Percentiles rank a stretch among this genome's conserved stretches.
Conservation (phyloP, 2,329 filamentous ascomycete species). For the Cordyceps militaris region DNA sequence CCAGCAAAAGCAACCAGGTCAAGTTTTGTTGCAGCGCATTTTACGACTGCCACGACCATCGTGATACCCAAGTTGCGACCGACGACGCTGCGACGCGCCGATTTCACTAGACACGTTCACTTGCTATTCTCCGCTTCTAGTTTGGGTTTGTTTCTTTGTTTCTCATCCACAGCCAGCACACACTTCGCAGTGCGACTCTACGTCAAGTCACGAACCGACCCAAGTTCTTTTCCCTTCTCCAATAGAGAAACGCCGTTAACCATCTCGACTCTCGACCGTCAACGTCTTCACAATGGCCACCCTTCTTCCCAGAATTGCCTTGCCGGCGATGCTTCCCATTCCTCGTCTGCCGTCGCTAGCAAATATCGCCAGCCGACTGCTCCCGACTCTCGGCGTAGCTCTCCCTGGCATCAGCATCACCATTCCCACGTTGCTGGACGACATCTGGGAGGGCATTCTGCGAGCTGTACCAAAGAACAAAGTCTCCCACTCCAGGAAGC, state of each 20-base stretch:
- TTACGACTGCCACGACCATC: neutral
- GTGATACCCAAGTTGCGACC: neutral
- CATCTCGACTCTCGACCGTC: neutral
- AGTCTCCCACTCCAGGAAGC: constrained; percentile 92
- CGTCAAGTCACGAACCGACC: neutral
- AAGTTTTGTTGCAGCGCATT: constrained; percentile 9
- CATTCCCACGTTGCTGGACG: constrained; percentile 57
- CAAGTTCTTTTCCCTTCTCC: neutral
- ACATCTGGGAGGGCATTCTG: constrained; percentile 88
- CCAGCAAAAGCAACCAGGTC: constrained; percentile 11
- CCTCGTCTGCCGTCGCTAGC: constrained; percentile 37
- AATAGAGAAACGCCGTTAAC: neutral
- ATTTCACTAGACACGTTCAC: neutral
- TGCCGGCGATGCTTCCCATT: constrained; percentile 33
- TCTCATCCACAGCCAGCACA: neutral
- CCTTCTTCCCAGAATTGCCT: constrained; percentile 49
- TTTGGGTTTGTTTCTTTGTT: neutral
- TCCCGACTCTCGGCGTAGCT: constrained; percentile 49
- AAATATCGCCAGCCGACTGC: constrained; percentile 38
- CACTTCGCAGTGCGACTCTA: neutral
- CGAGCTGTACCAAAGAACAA: constrained; percentile 97
- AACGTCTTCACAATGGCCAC: constrained; percentile 37
- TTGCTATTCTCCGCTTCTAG: neutral
- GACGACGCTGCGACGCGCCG: neutral
- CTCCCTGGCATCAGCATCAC: constrained; percentile 53